Conservation (phyloP, 2,329 filamentous ascomycete genomes). For the Cytospora mali region DNA sequence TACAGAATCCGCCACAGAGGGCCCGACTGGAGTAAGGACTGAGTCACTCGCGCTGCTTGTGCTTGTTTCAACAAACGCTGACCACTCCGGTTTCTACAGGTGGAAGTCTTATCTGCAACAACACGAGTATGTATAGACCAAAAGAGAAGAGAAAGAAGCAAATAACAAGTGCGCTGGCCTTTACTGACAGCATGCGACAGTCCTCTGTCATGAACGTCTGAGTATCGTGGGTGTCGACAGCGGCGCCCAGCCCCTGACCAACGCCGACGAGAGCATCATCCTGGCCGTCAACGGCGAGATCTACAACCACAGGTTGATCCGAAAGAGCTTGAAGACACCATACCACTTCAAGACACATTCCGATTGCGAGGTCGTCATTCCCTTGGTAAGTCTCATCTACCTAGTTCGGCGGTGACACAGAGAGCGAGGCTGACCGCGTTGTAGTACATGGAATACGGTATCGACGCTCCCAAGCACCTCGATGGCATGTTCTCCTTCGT, state of each 20-base stretch:
- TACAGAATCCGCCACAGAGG: conserved; percentile 88
- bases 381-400: conserved; percentile 66
- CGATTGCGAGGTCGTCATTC: conserved; percentile 98
- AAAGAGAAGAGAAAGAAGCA: too few species aligned
- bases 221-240: conserved; percentile 97
- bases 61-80: conserved; percentile 25
- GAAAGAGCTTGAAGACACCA: conserved; percentile 78
- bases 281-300: conserved; percentile 99
- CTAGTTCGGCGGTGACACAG: not conserved
- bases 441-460: conserved; percentile 87
- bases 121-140: conserved; percentile 72
- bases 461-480: conserved; percentile 89
- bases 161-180: conserved; percentile 17
- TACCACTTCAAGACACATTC: conserved; percentile 99
- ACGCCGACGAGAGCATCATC: conserved; percentile 82
- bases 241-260: conserved; percentile 93
- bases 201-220: conserved; percentile 95
- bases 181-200: conserved; percentile 49
- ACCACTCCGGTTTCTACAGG: conserved; percentile 51
- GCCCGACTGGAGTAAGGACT: conserved; percentile 92
- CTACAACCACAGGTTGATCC: conserved; percentile 96
- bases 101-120: conserved; percentile 85
- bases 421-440: conserved; percentile 4
- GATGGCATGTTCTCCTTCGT: conserved; percentile 99
- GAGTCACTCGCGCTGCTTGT: conserved; percentile 33